Evolutionary conservation across 2,329 filamentous ascomycete species (phyloP), one percentile per base, ranked within the genome.

Genomic region (Tricladium varicosporioides): DNA sequence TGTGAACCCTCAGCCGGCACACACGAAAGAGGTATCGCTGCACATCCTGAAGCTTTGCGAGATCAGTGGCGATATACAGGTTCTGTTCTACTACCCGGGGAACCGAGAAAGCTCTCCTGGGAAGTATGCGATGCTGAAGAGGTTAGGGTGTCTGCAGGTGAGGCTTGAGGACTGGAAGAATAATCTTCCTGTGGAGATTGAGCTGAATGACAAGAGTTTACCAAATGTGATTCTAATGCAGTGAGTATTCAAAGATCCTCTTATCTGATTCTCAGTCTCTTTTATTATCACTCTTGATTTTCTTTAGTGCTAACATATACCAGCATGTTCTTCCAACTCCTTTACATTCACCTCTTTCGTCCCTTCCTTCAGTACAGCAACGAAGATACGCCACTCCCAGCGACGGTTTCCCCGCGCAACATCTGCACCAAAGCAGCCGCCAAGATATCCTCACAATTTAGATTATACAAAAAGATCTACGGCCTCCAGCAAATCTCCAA

Each of bases 251-350:
- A n/a, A n/a, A n/a, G n/a, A n/a, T n/a, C n/a, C n/a, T n/a, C n/a
- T n/a, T n/a, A n/a, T n/a, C n/a, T n/a, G n/a, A n/a, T n/a, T n/a
- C n/a, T n/a, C n/a, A n/a, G n/a, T n/a, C n/a, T n/a, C n/a, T n/a
- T n/a, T n/a, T n/a, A n/a, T n/a, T n/a, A n/a, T n/a, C n/a, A n/a
- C n/a, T n/a, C n/a, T n/a, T n/a, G n/a, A n/a, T n/a, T n/a, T n/a
- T n/a, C n/a, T n/a, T n/a, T n/a, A n/a, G n/a, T n/a, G n/a, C n/a
- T n/a, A 46, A n/a, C 10, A 8, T 11, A 22, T 22, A 27, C 46
- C 66, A 97, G 92, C 76, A 97, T 97, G 92, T 96, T 97, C 74
- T 96, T 93, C 72, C 92, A 97, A 69, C 81, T 97, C 0, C 85
- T 97, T 47, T 96, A 95, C 69, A 96, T 97, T 58, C 92, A 97